A percentile compares a stretch with the other conserved stretches of the same genome.
phyloP scores from a whole-genome alignment of 129 eudicot genomes.

The Chrysanthemum makinoi region DNA sequence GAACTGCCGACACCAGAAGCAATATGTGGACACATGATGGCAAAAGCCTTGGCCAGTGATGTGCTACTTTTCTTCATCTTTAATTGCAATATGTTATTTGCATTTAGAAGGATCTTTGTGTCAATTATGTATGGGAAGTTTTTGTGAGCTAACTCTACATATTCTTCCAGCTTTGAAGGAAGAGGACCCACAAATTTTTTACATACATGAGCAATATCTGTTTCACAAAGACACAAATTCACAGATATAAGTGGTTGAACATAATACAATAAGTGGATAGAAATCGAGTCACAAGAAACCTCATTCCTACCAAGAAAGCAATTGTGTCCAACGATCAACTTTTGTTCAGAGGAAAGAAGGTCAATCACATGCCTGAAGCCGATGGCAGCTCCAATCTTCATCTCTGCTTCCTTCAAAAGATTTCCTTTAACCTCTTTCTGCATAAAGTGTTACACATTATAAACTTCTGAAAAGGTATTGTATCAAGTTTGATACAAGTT shows the following conservation, averaged over 20 bases:
- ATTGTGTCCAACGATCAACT: conserved; percentile 93
- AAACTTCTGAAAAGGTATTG: background rate
- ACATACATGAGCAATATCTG: conserved; percentile 92
- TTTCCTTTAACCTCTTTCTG: conserved; percentile 70
- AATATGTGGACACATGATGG: conserved; percentile 67
- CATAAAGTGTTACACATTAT: conserved; percentile 14
- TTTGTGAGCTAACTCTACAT: conserved; percentile 44
- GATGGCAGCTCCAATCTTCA: conserved; percentile 62
- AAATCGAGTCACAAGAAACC: conserved; percentile 9
- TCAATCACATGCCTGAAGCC: conserved; percentile 97
- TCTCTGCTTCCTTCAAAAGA: conserved; percentile 47
- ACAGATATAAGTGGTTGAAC: background rate
- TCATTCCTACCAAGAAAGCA: conserved; percentile 80
- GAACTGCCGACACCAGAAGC: conserved; percentile 39
- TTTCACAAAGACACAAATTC: conserved; percentile 14
- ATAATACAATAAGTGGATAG: background rate
- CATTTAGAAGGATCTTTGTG: conserved; percentile 75
- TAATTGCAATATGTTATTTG: conserved; percentile 34
- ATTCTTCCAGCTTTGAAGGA: conserved; percentile 73
- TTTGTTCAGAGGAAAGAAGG: conserved; percentile 73
- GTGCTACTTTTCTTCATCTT: conserved; percentile 66
- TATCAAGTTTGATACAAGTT: conserved; percentile 4
- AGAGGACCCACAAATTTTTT: conserved; percentile 83
- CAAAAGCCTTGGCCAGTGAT: conserved; percentile 78
- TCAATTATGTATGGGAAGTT: conserved; percentile 75